A percentile compares a stretch with the other conserved stretches of the same genome.
Conservation (phyloP, 2,329 filamentous ascomycete species). For the Pseudogymnoascus sp. region DNA sequence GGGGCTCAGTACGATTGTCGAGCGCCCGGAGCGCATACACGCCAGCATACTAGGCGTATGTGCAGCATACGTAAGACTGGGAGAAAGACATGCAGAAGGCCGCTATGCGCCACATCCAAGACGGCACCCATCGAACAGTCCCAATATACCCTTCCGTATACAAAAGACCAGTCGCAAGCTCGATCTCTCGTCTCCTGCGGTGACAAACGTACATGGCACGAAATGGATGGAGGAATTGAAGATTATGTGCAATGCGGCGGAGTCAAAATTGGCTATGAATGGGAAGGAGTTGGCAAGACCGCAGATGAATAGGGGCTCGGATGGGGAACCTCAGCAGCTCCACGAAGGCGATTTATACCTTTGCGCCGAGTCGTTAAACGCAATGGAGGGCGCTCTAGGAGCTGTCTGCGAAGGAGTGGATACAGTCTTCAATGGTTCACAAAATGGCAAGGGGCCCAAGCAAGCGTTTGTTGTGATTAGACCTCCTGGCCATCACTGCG, state of each 20-base stretch:
- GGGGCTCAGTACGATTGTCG: conserved; percentile 74
- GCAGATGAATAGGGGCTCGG: conserved; percentile 48
- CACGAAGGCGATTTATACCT: conserved; percentile 91
- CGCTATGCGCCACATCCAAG: conserved; percentile 60
- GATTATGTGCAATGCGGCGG: conserved; percentile 75
- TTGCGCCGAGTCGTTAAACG: conserved; percentile 75
- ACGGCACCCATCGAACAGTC: conserved; percentile 39
- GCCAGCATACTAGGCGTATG: conserved; percentile 78
- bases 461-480: conserved; percentile 88
- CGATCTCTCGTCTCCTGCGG: conserved; percentile 64
- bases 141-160: conserved; percentile 72
- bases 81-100: conserved; percentile 69
- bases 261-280: conserved; percentile 67
- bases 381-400: conserved; percentile 84
- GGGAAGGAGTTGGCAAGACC: conserved; percentile 72
- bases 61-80: conserved; percentile 83
- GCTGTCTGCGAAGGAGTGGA: conserved; percentile 93
- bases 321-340: conserved; percentile 46
- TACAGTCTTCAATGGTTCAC: conserved; percentile 58
- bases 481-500: conserved; percentile 94
- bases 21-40: conserved; percentile 84
- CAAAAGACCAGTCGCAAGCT: conserved; percentile 69
- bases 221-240: conserved; percentile 93
- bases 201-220: conserved; percentile 83
- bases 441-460: conserved; percentile 48